Base-by-base conservation (phyloP, 2,329 filamentous ascomycete genomes). In the Penicillium sclerotigenum region DNA sequence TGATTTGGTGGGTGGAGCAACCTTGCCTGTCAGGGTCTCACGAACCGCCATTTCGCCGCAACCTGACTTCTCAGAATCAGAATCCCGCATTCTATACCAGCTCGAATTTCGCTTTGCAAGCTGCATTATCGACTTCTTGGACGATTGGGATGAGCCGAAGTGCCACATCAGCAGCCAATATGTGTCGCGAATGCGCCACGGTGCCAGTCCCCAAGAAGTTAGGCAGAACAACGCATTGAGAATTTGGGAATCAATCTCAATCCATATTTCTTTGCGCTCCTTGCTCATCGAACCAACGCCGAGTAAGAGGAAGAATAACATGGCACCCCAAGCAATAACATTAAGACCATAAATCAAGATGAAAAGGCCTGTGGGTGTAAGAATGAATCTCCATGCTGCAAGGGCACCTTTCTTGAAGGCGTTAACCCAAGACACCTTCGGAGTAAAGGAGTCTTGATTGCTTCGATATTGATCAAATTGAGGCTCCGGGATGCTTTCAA, bases 321-420 rank as follows among this genome's bases (percentile, higher is more conserved):
- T 52, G n/a, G n/a, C 49, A 11, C 49, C 49, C 49, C 49, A 52
- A 10, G 49, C 49, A 16, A 52, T n/a, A 2, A 52, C 38, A 8
- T 52, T 52, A 18, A 52, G 40, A n/a, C 49, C 47, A 50, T 50
- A 50, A 13, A 41, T 29, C 9, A 38, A 5, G 14, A 40, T 50
- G 16, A 37, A 40, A 20, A 40, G 4, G 5, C 47, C 47, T 6
- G 18, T 24, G 2, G 47, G 47, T 16, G 47, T 50, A 26, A 26
- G 5, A 38, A 38, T 28, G 13, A 38, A 50, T 22, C 33, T 41
- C 24, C 47, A 29, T 20, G 26, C 16, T 13, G 42, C 42, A 31
- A 29, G 18, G 14, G 22, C 16, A 11, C 14, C 38, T 26, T 41
- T 41, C 14, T 41, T 41, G 14, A 10, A 26, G 14, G 38, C 22